Evolutionary conservation across 176 grass and related monocot species (phyloP).

Genomic region (Zoysia japonica): DNA sequence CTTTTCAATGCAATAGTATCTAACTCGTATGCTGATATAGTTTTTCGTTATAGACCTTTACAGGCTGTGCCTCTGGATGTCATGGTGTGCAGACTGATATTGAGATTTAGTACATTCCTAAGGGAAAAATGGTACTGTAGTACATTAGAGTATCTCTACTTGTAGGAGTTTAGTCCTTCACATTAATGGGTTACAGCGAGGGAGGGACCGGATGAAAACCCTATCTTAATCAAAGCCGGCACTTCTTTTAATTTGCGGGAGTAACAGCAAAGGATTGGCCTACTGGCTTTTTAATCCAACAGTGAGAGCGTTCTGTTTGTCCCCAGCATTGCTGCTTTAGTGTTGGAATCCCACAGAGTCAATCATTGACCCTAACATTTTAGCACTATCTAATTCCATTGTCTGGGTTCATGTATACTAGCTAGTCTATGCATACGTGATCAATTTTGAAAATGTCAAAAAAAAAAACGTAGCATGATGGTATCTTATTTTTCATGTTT

Average conservation of each 20-base stretch:
- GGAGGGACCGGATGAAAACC: not conserved
- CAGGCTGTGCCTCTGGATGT: not conserved
- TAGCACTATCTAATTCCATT: not conserved
- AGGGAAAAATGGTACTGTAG: not conserved
- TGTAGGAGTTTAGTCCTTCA: not conserved
- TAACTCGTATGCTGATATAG: not conserved
- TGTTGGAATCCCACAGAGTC: conserved; percentile 18
- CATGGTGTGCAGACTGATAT: conserved; percentile 8
- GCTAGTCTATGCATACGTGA: too few species aligned
- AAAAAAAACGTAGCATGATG: too few species aligned
- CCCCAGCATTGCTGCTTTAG: conserved; percentile 32
- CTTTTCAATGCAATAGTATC: not conserved
- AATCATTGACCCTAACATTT: conserved; percentile 30
- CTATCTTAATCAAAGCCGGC: conserved; percentile 6
- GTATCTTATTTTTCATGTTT: too few species aligned
- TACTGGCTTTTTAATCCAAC: conserved; percentile 41
- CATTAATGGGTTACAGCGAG: conserved; percentile 18
- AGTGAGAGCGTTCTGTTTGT: conserved; percentile 32
- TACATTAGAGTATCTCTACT: conserved; percentile 11
- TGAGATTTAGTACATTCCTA: not conserved
- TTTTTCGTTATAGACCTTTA: not conserved
- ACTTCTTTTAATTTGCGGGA: conserved; percentile 23
- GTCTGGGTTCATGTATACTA: not conserved
- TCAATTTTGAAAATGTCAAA: too few species aligned
- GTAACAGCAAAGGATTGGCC: conserved; percentile 34